A percentile compares a stretch with the other conserved stretches of the same genome.
Conservation (phyloP, 169 alveolate genomes). For the Haemoproteus tartakovskyi region DNA sequence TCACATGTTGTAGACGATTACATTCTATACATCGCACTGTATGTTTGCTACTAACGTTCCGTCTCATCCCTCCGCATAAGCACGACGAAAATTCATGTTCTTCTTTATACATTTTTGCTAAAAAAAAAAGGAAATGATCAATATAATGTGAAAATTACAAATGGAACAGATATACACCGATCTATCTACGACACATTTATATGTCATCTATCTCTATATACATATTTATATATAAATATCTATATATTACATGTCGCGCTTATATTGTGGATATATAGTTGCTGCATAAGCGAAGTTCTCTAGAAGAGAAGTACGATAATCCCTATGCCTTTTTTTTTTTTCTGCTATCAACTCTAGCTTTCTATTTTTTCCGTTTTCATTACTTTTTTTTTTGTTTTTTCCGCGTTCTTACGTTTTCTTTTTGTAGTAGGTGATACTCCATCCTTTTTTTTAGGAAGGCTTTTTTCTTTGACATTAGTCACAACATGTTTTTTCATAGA, state of each 20-base stretch:
- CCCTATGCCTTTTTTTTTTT: no score
- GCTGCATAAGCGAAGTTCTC: not conserved
- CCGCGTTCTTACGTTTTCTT: no score
- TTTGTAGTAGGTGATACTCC: not conserved
- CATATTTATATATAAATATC: not conserved
- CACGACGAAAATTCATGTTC: conserved; percentile 53
- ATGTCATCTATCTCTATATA: not conserved
- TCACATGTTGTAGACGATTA: conserved; percentile 33
- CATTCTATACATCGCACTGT: conserved; percentile 63
- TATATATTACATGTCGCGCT: not conserved
- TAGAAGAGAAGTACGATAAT: not conserved
- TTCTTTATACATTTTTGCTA: conserved; percentile 43
- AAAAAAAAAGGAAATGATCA: not conserved
- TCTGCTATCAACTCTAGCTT: not conserved
- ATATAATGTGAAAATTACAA: not conserved
- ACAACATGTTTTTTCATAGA: not conserved
- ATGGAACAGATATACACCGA: not conserved
- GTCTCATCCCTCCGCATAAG: conserved; percentile 55
- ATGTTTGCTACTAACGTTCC: conserved; percentile 17
- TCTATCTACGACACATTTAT: not conserved
- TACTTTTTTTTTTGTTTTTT: no score
- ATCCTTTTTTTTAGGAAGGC: conserved; percentile 6
- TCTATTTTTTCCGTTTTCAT: not conserved
- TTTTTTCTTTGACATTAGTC: conserved; percentile 5
- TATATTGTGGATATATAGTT: no score